Base-by-base conservation (phyloP, 805 yeast species). In the Candida wancherniae region DNA sequence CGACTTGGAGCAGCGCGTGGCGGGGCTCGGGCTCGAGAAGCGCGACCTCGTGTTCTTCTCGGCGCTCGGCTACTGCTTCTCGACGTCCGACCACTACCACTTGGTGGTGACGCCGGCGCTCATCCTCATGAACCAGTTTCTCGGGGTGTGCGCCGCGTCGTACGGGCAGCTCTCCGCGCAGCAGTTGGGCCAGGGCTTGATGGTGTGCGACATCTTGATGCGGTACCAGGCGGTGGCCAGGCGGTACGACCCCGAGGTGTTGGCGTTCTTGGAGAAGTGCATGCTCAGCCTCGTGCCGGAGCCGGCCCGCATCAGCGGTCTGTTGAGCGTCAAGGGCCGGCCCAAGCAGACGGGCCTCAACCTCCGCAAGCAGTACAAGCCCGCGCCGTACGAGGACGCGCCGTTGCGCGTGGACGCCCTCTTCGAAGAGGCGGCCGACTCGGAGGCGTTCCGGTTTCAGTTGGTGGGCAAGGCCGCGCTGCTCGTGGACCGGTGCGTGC, bases 81-180 rank as follows among this genome's bases (percentile, higher is more conserved):
- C 98, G 0, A 86, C 97, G 1, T 92, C 98, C 0, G 99, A 92
- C 64, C 88, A 86, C 52, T 90, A 84, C 58, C 98, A 92, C 64
- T 67, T 87, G 37, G 82, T 92, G 8, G 88, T 80, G 4, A 88
- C 96, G 0, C 95, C 97, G 3, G 71, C 90, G 2, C 62, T 75
- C 18, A 71, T 92, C 19, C 58, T 85, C 22, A 75, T 86, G 65
- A 73, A 80, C 28, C 90, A 85, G 55, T 64, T 75, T 9, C 59
- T 90, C 33, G 45, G 56, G 5, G 39, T 34, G 5, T 45, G 57
- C 15, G 42, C 46, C 12, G 48, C 51, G 4, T 51, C 53, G 4
- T 38, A 41, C 6, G 50, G 67, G 4, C n/a, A 19, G 13, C 31
- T 36, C 18, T 19, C 39, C 10, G 38, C 73, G 15, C 54, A 54